A percentile compares a stretch with the other conserved stretches of the same genome.
These are phyloP conservation scores for Thozetella sp. DNA, from an alignment of 495 filamentous ascomycete species.

Conservation along the genomic window DNA sequence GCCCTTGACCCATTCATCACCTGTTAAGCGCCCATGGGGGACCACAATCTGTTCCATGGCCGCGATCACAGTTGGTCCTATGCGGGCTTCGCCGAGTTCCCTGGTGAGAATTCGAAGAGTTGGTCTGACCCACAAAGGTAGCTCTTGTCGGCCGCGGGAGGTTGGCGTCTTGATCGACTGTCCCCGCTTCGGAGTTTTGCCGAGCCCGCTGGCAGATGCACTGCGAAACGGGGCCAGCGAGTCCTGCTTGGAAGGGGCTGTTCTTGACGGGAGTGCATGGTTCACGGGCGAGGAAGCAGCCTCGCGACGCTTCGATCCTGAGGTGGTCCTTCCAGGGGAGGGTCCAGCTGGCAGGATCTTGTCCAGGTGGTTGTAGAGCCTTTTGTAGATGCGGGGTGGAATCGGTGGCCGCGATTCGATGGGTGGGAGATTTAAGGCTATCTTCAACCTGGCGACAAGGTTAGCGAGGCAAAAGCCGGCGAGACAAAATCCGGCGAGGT, in stretches of 20 bases:
- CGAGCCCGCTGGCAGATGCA: not conserved
- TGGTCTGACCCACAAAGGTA: constrained; percentile 69
- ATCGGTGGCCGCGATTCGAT: constrained; percentile 82
- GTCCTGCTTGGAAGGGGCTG: constrained; percentile 18
- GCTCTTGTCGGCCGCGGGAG: constrained; percentile 13
- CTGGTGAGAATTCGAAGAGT: constrained; percentile 65
- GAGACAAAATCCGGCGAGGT: constrained; percentile 1
- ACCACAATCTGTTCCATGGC: constrained; percentile 42
- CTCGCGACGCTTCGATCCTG: constrained; percentile 25
- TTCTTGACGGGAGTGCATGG: constrained; percentile 17
- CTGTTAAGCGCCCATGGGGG: constrained; percentile 30
- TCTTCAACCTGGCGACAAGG: constrained; percentile 63
- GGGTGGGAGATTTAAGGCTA: constrained; percentile 79
- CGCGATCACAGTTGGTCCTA: constrained; percentile 43
- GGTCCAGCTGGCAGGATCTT: constrained; percentile 58
- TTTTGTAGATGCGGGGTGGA: constrained; percentile 80
- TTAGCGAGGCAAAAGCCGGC: constrained; percentile 3
- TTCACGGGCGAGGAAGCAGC: constrained; percentile 17
- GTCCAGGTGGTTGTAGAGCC: constrained; percentile 80
- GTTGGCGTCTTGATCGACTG: constrained; percentile 7
- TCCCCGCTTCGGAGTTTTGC: not conserved
- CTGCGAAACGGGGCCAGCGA: constrained; percentile 26
- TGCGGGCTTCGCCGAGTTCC: constrained; percentile 27
- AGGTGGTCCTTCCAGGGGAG: constrained; percentile 16
- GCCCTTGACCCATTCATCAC: constrained; percentile 54